These are phyloP conservation scores for Lecanicillium sp. DNA, from an alignment of 2,329 filamentous ascomycete genomes.

Conservation along the genomic window DNA sequence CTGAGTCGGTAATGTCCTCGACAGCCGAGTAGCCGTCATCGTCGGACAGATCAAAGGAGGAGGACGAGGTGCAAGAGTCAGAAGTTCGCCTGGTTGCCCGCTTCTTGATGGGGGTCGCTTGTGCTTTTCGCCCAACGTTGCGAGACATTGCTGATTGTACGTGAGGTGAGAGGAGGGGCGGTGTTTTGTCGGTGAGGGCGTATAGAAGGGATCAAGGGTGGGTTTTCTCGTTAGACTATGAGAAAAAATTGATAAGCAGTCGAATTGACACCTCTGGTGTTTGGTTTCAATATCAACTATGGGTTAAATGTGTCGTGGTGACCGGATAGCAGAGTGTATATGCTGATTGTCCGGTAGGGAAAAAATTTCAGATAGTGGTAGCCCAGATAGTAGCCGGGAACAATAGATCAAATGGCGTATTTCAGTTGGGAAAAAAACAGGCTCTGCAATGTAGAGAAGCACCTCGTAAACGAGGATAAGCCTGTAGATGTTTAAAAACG, in stretches of 20 bases:
- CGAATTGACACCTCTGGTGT: too few relatives aligned
- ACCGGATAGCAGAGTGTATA: background rate
- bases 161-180: slow-evolving; percentile 7
- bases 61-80: slow-evolving; percentile 37
- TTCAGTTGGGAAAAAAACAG: too few relatives aligned
- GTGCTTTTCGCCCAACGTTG: slow-evolving; percentile 41
- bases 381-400: background rate
- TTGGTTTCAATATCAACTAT: too few relatives aligned
- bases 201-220: too few relatives aligned
- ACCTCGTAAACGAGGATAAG: background rate
- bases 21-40: slow-evolving; percentile 69
- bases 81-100: slow-evolving; percentile 39
- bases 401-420: background rate
- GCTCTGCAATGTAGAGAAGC: background rate
- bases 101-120: slow-evolving; percentile 31
- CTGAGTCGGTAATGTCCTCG: slow-evolving; percentile 71
- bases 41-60: slow-evolving; percentile 51
- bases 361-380: background rate
- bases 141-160: slow-evolving; percentile 40
- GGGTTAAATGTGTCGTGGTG: too few relatives aligned
- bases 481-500: slow-evolving; percentile 41
- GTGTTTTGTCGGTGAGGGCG: too few relatives aligned
- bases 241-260: too few relatives aligned
- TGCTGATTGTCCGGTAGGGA: background rate
- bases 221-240: too few relatives aligned